Evolutionary conservation across 148 eudicot species (phyloP), one percentile per base, ranked within the genome.

Genomic region (Fallopia convolvulus): DNA sequence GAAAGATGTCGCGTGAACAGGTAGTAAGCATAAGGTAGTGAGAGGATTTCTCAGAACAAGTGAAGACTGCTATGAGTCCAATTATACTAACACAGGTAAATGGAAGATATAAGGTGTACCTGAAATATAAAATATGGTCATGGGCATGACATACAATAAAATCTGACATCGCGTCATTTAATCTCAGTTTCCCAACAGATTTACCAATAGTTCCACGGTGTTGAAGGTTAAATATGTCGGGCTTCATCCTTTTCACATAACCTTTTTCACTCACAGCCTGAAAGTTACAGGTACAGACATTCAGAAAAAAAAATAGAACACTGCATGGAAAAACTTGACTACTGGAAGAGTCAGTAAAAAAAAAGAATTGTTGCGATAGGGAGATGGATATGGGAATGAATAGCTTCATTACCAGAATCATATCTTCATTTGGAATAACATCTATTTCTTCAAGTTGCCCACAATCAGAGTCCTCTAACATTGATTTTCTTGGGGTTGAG

Each of bases 201-300:
- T 90, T 96, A 23, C 99, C 99, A 39, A 96, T 89, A 12, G 99
- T 96, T 60, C 99, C 99, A 77, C 99, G 98, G 50, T 77, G 61
- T 86, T 93, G 99, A 78, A 89, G 91, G 78, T 85, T 90, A 82
- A 93, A 93, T 11, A 93, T 93, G 84, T 89, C 84, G 56, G 99
- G 92, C 81, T 85, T 96, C 99, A 96, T 91, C 75, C 98, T 84
- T 82, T 96, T 96, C 30, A 89, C 93, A 88, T 96, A 96, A 23
- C 99, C 99, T 75, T 96, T 96, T 82, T 90, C 98, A 86, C 99
- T 96, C 77, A 96, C 77, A 75, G 97, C 98, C 98, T 96, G 85
- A 60, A 83, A 77, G 20, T 32, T 68, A 77, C 44, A 79, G 42
- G 49, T 32, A 41, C 58, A 70, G 71, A 77, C 49, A 55, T 42